phyloP scores from a whole-genome alignment of 2,329 filamentous ascomycete genomes.

The Dactylonectria macrodidyma region DNA sequence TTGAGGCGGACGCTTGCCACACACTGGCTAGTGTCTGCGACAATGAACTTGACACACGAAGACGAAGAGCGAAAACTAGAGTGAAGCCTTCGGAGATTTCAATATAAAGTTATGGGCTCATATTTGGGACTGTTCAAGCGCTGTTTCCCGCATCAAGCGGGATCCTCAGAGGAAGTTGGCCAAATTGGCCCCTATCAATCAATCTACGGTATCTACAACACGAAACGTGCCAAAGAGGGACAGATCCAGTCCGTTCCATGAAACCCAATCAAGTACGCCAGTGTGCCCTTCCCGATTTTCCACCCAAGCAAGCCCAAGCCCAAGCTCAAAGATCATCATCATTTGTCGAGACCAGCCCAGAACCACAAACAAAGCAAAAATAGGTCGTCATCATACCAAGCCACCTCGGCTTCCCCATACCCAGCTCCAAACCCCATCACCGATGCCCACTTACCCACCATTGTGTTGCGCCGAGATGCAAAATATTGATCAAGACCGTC shows the following conservation, averaged over 20 bases:
- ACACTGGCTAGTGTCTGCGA: not conserved
- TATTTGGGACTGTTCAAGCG: conserved; percentile 20
- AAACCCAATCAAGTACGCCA: conserved; percentile 35
- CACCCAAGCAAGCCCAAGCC: conserved; percentile 35
- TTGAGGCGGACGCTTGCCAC: not conserved
- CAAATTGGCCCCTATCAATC: conserved; percentile 24
- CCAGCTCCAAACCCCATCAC: conserved; percentile 22
- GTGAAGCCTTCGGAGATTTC: not conserved
- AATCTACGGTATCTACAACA: conserved; percentile 31
- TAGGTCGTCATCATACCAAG: conserved; percentile 34
- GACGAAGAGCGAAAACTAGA: not conserved
- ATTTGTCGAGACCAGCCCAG: conserved; percentile 30
- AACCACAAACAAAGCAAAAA: conserved; percentile 25
- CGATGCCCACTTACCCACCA: conserved; percentile 28
- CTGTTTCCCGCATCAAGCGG: conserved; percentile 32
- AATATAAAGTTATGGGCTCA: conserved; percentile 11
- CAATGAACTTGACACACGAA: not conserved
- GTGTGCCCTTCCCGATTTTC: conserved; percentile 25
- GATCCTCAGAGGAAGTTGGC: conserved; percentile 20
- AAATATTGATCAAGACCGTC: conserved; percentile 24
- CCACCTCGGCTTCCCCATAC: conserved; percentile 22
- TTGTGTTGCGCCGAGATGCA: conserved; percentile 39
- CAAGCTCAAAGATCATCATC: conserved; percentile 35
- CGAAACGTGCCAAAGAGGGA: conserved; percentile 25
- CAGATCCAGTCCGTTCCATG: conserved; percentile 39